These are phyloP conservation scores for Quercus berberidifolia DNA, from an alignment of 306 rosid genomes.

Conservation along the genomic window DNA sequence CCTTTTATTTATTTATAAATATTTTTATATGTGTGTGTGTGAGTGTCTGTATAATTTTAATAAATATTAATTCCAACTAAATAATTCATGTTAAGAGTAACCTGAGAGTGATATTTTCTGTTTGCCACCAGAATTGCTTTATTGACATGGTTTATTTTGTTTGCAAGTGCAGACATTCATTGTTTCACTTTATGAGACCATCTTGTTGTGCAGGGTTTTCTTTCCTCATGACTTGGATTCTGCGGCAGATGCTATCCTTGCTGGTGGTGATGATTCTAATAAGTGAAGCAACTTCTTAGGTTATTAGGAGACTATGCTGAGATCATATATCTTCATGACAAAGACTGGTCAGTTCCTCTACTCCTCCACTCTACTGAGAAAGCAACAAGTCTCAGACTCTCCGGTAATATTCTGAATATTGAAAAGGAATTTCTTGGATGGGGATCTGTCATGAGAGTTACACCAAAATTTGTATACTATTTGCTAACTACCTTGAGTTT, in stretches of 20 bases:
- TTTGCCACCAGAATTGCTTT: background rate
- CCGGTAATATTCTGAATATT: background rate
- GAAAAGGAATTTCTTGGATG: background rate
- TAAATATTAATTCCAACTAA: background rate
- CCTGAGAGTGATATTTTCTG: background rate
- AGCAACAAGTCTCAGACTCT: background rate
- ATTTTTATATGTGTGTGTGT: too few relatives aligned
- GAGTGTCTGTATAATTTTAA: background rate
- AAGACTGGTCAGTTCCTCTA: constrained; percentile 7
- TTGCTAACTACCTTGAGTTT: background rate
- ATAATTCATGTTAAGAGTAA: background rate
- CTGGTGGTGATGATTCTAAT: constrained; percentile 32
- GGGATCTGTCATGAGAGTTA: background rate
- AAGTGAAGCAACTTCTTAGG: constrained; percentile 8
- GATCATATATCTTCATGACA: background rate
- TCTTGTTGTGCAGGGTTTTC: constrained; percentile 66
- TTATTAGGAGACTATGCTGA: background rate
- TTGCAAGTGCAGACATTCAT: background rate
- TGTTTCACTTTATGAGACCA: background rate
- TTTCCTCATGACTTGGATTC: constrained; percentile 90
- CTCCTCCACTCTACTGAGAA: constrained; percentile 14
- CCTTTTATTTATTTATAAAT: background rate
- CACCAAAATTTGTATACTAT: background rate
- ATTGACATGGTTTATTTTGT: background rate
- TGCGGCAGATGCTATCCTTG: constrained; percentile 76